phyloP scores from a whole-genome alignment of 805 yeast species.

The Ogataea pilisensis region DNA sequence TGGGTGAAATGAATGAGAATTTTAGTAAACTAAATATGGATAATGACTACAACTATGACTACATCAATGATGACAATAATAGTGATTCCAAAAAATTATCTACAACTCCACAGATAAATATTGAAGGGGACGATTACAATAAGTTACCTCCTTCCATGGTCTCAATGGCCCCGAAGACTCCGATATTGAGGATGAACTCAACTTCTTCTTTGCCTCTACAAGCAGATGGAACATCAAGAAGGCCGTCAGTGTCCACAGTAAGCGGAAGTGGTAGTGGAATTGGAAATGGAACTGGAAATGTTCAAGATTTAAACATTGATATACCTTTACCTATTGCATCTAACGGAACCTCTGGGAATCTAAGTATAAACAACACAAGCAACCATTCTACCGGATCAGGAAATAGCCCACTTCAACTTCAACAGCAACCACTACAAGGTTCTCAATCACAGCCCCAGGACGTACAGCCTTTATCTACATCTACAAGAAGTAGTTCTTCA shows the following conservation, averaged over 20 bases:
- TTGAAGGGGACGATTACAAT: constrained; percentile 10
- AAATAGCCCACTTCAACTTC: neutral
- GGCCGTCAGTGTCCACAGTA: constrained; percentile 1
- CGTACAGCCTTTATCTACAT: neutral
- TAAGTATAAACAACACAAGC: neutral
- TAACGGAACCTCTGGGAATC: neutral
- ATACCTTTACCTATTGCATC: neutral
- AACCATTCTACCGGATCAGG: neutral
- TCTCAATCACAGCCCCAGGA: neutral
- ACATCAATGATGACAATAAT: constrained; percentile 18
- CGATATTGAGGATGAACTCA: constrained; percentile 30
- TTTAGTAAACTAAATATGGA: constrained; percentile 17
- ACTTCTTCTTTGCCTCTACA: constrained; percentile 23
- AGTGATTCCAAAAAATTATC: constrained; percentile 1
- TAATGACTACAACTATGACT: constrained; percentile 18
- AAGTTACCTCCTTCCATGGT: constrained; percentile 33
- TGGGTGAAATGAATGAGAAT: constrained; percentile 16
- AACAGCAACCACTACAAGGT: neutral
- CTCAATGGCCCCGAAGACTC: constrained; percentile 30
- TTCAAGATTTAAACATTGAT: constrained; percentile 3
- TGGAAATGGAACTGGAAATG: neutral
- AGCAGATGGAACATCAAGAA: constrained; percentile 4
- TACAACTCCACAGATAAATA: constrained; percentile 12
- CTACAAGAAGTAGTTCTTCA: constrained; percentile 2
- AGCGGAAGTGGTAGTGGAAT: neutral